phyloP scores from a whole-genome alignment of 495 filamentous ascomycete genomes.

The Podospora anserina region DNA sequence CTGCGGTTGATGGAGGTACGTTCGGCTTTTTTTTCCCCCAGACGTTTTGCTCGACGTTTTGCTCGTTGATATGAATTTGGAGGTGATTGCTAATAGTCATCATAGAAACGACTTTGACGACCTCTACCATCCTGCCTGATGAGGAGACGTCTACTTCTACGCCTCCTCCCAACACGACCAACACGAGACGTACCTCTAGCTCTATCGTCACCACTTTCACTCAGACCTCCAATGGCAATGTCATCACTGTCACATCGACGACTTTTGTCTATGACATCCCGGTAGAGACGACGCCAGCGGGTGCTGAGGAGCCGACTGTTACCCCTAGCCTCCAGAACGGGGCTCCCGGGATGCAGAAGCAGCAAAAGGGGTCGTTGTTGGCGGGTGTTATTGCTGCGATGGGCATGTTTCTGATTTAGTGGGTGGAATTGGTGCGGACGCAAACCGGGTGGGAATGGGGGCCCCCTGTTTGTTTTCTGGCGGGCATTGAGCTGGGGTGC shows the following conservation, averaged over 20 bases:
- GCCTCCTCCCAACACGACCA: not conserved
- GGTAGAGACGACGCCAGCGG: conserved; percentile 11
- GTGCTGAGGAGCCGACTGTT: conserved; percentile 15
- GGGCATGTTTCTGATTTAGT: conserved; percentile 16
- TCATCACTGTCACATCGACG: conserved; percentile 29
- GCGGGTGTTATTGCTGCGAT: conserved; percentile 32
- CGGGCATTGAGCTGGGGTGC: not conserved
- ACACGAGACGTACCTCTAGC: conserved; percentile 20
- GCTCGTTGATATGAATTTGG: not conserved
- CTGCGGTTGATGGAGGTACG: conserved; percentile 30
- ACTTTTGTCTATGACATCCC: conserved; percentile 27
- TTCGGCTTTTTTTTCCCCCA: conserved; percentile 12
- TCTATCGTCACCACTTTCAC: conserved; percentile 30
- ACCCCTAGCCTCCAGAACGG: conserved; percentile 38
- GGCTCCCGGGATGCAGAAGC: conserved; percentile 18
- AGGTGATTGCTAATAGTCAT: not conserved
- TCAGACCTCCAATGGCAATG: conserved; percentile 39
- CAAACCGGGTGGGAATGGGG: not conserved
- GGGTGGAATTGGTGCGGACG: not conserved
- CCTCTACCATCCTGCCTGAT: conserved; percentile 13
- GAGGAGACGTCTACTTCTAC: conserved; percentile 9
- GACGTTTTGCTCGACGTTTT: not conserved
- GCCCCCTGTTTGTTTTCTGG: not conserved
- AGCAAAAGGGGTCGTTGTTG: conserved; percentile 23
- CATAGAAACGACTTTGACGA: conserved; percentile 24